phyloP scores from a whole-genome alignment of 495 filamentous ascomycete genomes.

The Pyronema omphalodes region DNA sequence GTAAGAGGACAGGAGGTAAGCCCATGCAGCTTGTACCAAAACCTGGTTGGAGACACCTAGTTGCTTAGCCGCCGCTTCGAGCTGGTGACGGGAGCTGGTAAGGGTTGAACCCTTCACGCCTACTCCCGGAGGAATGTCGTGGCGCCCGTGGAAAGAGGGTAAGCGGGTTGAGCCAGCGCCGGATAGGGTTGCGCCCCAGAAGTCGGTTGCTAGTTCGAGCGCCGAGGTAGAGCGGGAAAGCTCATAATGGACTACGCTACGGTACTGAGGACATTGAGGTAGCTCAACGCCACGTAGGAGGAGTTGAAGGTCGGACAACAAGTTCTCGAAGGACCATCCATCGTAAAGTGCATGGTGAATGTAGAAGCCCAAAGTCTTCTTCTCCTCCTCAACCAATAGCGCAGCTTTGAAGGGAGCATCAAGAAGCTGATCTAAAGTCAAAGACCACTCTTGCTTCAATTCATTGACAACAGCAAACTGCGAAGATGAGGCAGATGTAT shows the following conservation, averaged over 20 bases:
- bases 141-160: conserved; percentile 26
- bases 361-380: conserved; percentile 27
- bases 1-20: conserved; percentile 43
- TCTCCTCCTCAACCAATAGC: conserved; percentile 26
- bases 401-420: conserved; percentile 37
- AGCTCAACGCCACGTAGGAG: conserved; percentile 23
- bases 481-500: conserved; percentile 29
- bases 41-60: conserved; percentile 33
- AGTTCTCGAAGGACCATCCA: conserved; percentile 62
- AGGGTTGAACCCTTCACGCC: conserved; percentile 7
- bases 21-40: conserved; percentile 51
- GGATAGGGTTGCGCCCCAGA: conserved; percentile 23
- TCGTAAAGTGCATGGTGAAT: conserved; percentile 71
- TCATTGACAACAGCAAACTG: conserved; percentile 29
- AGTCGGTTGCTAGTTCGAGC: conserved; percentile 27
- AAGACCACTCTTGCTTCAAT: conserved; percentile 13
- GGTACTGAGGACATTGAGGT: conserved; percentile 35
- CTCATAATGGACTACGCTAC: conserved; percentile 30
- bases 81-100: conserved; percentile 8
- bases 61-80: conserved; percentile 20
- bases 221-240: conserved; percentile 9
- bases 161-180: conserved; percentile 32
- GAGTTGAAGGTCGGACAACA: conserved; percentile 42
- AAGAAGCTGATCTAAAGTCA: conserved; percentile 21
- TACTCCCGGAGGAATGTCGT: conserved; percentile 4